Percentiles rank a stretch among this genome's conserved stretches.
Conservation (phyloP, 2,329 filamentous ascomycete species). For the Madurella mycetomatis region DNA sequence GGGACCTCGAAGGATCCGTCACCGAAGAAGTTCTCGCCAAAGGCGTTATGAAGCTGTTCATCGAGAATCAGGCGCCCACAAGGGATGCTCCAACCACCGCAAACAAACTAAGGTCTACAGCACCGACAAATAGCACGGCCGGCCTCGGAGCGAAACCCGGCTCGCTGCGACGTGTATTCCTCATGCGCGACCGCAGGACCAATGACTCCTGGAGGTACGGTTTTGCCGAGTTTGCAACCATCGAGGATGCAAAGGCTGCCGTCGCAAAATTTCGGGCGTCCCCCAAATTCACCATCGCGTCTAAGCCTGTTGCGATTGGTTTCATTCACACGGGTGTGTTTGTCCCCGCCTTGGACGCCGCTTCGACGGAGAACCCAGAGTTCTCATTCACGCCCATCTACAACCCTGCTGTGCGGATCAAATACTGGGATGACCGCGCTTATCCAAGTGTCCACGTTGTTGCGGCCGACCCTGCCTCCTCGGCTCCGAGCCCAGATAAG, state of each 20-base stretch:
- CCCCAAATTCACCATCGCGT: slow-evolving; percentile 73
- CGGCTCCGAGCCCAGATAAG: slow-evolving; percentile 36
- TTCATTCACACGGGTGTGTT: slow-evolving; percentile 86
- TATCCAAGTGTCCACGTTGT: slow-evolving; percentile 64
- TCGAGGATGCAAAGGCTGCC: slow-evolving; percentile 72
- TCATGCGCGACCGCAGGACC: slow-evolving; percentile 67
- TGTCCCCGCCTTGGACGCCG: slow-evolving; percentile 62
- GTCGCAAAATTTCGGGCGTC: slow-evolving; percentile 66
- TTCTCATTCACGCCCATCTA: slow-evolving; percentile 68
- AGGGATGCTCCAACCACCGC: slow-evolving; percentile 42
- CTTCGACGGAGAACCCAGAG: slow-evolving; percentile 50
- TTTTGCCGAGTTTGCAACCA: slow-evolving; percentile 75
- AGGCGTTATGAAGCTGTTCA: slow-evolving; percentile 68
- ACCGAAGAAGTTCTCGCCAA: slow-evolving; percentile 68
- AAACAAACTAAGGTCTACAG: slow-evolving; percentile 56
- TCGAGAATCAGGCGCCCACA: slow-evolving; percentile 49
- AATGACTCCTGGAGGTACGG: slow-evolving; percentile 76
- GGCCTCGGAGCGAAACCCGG: slow-evolving; percentile 67
- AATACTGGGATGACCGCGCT: slow-evolving; percentile 71
- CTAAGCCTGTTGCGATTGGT: slow-evolving; percentile 63
- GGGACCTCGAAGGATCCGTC: slow-evolving; percentile 65
- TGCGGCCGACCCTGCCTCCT: slow-evolving; percentile 43
- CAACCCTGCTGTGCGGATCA: slow-evolving; percentile 63
- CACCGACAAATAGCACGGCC: slow-evolving; percentile 49
- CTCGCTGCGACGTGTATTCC: slow-evolving; percentile 70